These are phyloP conservation scores for Gossypium raimondii DNA, from an alignment of 345 rosid species.

Conservation along the genomic window DNA sequence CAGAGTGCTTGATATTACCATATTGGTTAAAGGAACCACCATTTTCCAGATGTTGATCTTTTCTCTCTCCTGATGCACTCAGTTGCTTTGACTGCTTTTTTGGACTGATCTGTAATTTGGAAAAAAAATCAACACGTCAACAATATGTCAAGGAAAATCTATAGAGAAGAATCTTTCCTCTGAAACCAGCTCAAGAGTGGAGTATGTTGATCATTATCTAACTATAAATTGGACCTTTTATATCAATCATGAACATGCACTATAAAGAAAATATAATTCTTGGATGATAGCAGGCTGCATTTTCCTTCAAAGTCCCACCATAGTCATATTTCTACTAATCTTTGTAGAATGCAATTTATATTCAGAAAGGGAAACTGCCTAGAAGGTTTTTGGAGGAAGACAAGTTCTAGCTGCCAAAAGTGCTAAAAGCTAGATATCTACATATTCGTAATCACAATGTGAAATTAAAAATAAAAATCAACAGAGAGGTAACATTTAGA, in stretches of 20 bases:
- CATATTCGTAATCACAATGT: background rate
- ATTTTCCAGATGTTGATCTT: constrained; percentile 34
- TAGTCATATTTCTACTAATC: background rate
- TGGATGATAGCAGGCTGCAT: background rate
- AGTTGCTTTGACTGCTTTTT: constrained; percentile 39
- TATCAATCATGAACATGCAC: background rate
- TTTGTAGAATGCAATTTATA: background rate
- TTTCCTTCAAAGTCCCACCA: background rate
- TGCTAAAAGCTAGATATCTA: background rate
- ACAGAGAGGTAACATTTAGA: background rate
- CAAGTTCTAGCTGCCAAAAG: background rate
- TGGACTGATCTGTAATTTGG: constrained; percentile 37
- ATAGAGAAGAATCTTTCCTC: background rate
- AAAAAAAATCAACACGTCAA: background rate
- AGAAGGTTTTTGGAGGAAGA: background rate
- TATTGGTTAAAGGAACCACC: constrained; percentile 38
- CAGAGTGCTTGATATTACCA: constrained; percentile 29
- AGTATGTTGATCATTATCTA: background rate
- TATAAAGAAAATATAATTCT: background rate
- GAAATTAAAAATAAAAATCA: background rate
- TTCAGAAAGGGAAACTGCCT: background rate
- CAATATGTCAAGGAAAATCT: background rate
- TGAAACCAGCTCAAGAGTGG: background rate
- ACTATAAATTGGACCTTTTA: background rate
- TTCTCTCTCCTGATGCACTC: constrained; percentile 38